Conservation (phyloP, 305 asterid species). For the Fraxinus xanthoxyloides region DNA sequence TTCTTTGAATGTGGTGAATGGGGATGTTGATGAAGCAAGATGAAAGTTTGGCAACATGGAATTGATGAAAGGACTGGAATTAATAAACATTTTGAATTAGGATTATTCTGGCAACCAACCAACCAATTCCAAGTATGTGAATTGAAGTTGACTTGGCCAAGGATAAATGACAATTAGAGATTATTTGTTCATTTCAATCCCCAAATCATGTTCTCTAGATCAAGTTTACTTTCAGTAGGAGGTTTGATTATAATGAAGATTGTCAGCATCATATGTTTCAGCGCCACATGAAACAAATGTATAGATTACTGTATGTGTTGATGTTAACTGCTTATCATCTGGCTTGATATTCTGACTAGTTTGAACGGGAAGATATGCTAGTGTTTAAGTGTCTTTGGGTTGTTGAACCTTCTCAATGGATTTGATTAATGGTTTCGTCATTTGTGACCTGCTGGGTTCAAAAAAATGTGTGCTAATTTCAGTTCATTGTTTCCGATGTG, state of each 20-base stretch:
- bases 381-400: neutral
- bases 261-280: neutral
- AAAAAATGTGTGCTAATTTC: neutral
- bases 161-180: neutral
- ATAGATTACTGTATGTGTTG: neutral
- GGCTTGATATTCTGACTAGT: neutral
- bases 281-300: neutral
- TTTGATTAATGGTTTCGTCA: neutral
- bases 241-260: neutral
- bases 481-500: neutral
- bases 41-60: neutral
- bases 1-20: neutral
- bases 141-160: neutral
- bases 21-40: neutral
- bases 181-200: neutral
- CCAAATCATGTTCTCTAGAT: neutral
- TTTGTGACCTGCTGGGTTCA: neutral
- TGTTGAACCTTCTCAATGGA: neutral
- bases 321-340: neutral
- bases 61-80: neutral
- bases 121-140: neutral
- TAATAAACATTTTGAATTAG: neutral
- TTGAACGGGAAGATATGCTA: neutral
- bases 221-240: neutral
- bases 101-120: neutral